Evolutionary conservation across 306 rosid genomes (phyloP), one percentile per base, ranked within the genome.

Genomic region (Hippophae rhamnoides): DNA sequence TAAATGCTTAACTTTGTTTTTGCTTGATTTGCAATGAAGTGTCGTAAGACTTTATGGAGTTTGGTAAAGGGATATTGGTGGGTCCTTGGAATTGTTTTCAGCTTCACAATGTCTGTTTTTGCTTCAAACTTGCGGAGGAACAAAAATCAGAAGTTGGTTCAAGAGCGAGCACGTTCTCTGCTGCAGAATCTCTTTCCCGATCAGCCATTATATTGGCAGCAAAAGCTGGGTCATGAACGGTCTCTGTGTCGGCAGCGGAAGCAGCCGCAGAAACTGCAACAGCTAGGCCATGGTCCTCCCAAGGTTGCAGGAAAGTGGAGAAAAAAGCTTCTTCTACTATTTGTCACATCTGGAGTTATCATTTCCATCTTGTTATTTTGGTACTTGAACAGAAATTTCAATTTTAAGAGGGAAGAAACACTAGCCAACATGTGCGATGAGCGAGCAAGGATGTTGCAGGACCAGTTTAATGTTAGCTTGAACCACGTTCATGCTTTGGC

Each of bases 401-500:
- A 44, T 67, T 64, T 60, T 69, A 71, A 87, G 82, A 85, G 95
- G 69, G 78, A 72, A 70, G 89, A 83, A 71, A 83, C 88, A 71
- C 98, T 92, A 47, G 23, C 89, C 65, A 92, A 73, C 74, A 90
- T 92, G 98, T 92, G 98, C 64, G 98, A 92, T 50, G 98, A 92
- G 75, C 84, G 98, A 58, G 96, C 99, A 50, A 79, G 96, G 52
- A 87, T 92, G 99, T 72, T 92, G 76, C 96, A 92, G 72, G 99
- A 92, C 71, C 99, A 92, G 63, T 92, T 92, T 66, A 92, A 92
- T 18, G 95, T 92, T 68, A 92, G 99, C 83, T 64, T 83, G 86
- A 92, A 88, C 64, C 99, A 92, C 68, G 98, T 87, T 69, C 96
- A 92, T 43, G 95, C 98, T 56, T 66, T 92, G 56, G 98, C 98